Evolutionary conservation across 2,329 filamentous ascomycete genomes (phyloP).

Genomic region (Penicillium freii): DNA sequence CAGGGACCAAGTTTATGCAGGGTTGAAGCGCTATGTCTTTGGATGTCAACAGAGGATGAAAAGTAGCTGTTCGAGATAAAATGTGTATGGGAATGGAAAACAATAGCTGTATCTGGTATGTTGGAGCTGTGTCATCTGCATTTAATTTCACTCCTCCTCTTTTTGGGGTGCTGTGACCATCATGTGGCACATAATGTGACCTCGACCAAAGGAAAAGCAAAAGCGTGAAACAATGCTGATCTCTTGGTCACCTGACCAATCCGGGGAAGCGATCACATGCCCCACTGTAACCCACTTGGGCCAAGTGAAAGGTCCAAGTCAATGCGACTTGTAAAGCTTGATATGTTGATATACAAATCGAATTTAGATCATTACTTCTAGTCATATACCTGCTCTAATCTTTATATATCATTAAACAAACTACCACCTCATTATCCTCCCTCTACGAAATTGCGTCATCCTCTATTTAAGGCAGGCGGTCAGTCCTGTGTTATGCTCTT

Average conservation of each 20-base stretch:
- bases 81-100: background rate
- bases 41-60: background rate
- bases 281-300: constrained; percentile 9
- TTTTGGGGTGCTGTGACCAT: constrained; percentile 5
- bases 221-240: constrained; percentile 1
- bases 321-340: background rate
- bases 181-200: constrained; percentile 8
- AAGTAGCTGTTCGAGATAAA: background rate
- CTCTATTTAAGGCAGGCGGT: constrained; percentile 9
- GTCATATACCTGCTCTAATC: background rate
- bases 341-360: background rate
- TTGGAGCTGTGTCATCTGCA: background rate
- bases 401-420: background rate
- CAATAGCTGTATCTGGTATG: constrained; percentile 17
- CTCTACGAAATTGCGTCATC: background rate
- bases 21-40: background rate
- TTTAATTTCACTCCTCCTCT: background rate
- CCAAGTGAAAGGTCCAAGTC: background rate
- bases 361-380: background rate
- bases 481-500: background rate
- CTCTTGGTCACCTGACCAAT: constrained; percentile 8
- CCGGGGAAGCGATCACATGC: constrained; percentile 7
- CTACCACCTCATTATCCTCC: background rate
- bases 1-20: constrained; percentile 12
- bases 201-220: background rate